Conservation (phyloP, 2,329 filamentous ascomycete species). For the Aureobasidium sp. region DNA sequence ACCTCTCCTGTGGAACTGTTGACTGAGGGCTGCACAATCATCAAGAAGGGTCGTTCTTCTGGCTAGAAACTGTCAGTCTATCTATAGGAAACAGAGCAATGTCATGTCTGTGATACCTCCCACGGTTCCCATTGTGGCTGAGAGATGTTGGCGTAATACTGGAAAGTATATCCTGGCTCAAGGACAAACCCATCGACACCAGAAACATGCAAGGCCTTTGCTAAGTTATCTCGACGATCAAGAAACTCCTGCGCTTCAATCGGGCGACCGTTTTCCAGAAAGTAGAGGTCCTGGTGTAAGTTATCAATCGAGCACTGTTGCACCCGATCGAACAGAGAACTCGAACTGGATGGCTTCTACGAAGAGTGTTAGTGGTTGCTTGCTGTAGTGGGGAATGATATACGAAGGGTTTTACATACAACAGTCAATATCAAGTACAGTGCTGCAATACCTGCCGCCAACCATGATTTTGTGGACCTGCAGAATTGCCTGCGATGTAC, state of each 20-base stretch:
- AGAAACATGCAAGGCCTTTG: constrained; percentile 58
- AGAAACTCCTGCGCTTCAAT: constrained; percentile 60
- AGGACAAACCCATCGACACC: constrained; percentile 65
- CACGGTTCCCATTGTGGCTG: constrained; percentile 70
- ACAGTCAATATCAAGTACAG: constrained; percentile 4
- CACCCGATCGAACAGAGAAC: constrained; percentile 30
- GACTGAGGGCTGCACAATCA: constrained; percentile 60
- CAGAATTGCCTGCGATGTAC: background rate
- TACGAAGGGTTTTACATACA: background rate
- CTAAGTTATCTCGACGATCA: constrained; percentile 61
- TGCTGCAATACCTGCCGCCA: background rate
- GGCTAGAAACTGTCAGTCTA: constrained; percentile 36
- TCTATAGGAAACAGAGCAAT: no score
- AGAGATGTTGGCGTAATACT: constrained; percentile 70
- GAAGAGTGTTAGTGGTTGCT: background rate
- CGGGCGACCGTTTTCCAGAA: constrained; percentile 55
- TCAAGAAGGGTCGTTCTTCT: constrained; percentile 69
- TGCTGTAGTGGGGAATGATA: no score
- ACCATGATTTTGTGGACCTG: background rate
- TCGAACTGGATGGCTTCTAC: background rate
- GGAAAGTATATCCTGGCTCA: constrained; percentile 71
- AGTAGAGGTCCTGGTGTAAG: constrained; percentile 55
- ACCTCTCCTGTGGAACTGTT: constrained; percentile 44
- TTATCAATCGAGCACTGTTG: constrained; percentile 61
- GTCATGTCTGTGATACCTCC: constrained; percentile 42